Evolutionary conservation across 2,329 filamentous ascomycete species (phyloP).

Genomic region (Botrytis porri): DNA sequence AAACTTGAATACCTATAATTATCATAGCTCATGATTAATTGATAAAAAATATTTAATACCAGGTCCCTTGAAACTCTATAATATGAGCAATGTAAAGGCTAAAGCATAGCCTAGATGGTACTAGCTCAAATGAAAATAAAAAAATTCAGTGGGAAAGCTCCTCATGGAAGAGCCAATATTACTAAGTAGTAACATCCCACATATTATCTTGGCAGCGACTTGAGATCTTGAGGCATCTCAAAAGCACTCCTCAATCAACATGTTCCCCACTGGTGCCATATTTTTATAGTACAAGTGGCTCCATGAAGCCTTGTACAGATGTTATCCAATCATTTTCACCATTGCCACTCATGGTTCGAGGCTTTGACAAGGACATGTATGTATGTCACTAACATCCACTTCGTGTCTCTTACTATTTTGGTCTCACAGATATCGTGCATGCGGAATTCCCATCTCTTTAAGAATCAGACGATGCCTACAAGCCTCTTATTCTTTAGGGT

Average conservation of each 20-base stretch:
- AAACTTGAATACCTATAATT: not conserved
- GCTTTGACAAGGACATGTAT: not conserved
- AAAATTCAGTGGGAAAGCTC: not conserved
- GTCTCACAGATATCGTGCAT: slow-evolving; percentile 10
- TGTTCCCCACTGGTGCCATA: not conserved
- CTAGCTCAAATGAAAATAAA: not conserved
- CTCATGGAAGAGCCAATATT: not conserved
- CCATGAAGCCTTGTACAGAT: not conserved
- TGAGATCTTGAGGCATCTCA: not conserved
- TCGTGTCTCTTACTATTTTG: slow-evolving; percentile 7
- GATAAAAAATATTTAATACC: too few species aligned
- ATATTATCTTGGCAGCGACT: not conserved
- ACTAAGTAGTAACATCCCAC: not conserved
- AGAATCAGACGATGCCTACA: slow-evolving; percentile 9
- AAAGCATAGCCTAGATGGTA: not conserved
- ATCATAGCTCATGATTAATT: not conserved
- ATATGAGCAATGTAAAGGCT: not conserved
- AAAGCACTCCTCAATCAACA: not conserved
- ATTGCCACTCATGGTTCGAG: not conserved
- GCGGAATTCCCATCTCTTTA: slow-evolving; percentile 11
- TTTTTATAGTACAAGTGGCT: not conserved
- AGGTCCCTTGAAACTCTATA: not conserved
- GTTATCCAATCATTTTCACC: not conserved
- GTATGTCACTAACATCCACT: not conserved
- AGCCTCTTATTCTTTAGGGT: not conserved